Conservation (phyloP, 371 early-diverging fungal species). For the Mortierella sp. region DNA sequence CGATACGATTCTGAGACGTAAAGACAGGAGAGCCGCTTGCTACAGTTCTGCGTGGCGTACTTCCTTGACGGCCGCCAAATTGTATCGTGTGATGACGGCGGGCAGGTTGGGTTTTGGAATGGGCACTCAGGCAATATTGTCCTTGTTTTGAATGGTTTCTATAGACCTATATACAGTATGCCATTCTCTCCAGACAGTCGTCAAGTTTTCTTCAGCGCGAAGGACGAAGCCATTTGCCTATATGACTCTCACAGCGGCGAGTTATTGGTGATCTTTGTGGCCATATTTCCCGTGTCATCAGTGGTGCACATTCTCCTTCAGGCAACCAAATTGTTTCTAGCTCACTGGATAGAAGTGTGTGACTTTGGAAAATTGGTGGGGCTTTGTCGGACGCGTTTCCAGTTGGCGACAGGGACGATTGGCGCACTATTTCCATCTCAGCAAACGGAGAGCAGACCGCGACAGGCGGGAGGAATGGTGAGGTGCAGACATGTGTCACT, state of each 20-base stretch:
- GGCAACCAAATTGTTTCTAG: not conserved
- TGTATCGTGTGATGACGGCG: not conserved
- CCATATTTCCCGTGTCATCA: not conserved
- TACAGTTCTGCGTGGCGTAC: not conserved
- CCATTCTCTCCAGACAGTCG: not conserved
- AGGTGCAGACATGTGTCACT: not conserved
- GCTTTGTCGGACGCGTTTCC: not conserved
- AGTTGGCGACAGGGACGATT: not conserved
- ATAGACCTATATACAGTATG: not conserved
- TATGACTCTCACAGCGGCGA: not conserved
- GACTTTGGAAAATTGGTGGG: not conserved
- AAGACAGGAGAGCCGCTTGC: not conserved
- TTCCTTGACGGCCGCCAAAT: not conserved
- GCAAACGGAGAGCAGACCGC: not conserved
- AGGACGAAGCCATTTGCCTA: not conserved
- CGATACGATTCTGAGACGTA: not conserved
- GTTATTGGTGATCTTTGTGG: not conserved
- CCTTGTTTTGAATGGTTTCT: not conserved
- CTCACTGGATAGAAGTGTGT: not conserved
- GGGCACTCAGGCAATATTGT: not conserved
- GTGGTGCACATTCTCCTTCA: not conserved
- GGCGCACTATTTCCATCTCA: not conserved
- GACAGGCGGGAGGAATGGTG: not conserved
- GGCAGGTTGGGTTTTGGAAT: not conserved
- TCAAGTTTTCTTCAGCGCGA: not conserved